Evolutionary conservation across 495 filamentous ascomycete species (phyloP).

Genomic region (Thermochaetoides thermophila): DNA sequence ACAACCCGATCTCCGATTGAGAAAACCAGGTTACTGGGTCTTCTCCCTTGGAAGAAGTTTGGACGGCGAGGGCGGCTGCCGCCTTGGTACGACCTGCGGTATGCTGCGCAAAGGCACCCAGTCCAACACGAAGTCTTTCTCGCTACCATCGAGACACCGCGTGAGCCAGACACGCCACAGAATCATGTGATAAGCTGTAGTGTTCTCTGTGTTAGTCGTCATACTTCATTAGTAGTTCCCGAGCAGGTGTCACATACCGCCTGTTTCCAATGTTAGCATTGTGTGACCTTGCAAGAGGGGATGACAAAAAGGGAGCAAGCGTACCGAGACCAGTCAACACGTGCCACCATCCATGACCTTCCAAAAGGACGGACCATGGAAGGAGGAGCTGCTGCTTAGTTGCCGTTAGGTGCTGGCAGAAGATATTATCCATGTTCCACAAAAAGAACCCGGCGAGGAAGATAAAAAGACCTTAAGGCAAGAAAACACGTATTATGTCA

Average conservation of each 20-base stretch:
- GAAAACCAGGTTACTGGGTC: slow-evolving; percentile 13
- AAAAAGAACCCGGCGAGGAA: slow-evolving; percentile 76
- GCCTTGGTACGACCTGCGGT: slow-evolving; percentile 41
- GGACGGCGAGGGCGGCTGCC: too few species aligned
- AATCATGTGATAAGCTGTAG: slow-evolving; percentile 66
- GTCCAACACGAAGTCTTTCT: slow-evolving; percentile 57
- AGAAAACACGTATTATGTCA: too few species aligned
- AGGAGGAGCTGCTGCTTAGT: slow-evolving; percentile 63
- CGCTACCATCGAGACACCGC: slow-evolving; percentile 60
- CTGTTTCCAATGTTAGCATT: slow-evolving; percentile 13
- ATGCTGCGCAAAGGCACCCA: slow-evolving; percentile 54
- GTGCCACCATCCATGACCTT: slow-evolving; percentile 98
- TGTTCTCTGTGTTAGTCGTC: too few species aligned
- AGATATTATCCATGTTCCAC: slow-evolving; percentile 78
- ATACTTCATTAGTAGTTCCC: too few species aligned
- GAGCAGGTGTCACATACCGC: slow-evolving; percentile 30
- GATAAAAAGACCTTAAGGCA: slow-evolving; percentile 17
- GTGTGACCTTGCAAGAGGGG: slow-evolving; percentile 1
- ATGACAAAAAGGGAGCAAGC: not conserved
- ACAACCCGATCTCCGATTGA: too few species aligned
- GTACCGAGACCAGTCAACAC: slow-evolving; percentile 29
- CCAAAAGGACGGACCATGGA: slow-evolving; percentile 80
- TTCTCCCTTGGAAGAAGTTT: too few species aligned
- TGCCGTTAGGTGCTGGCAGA: slow-evolving; percentile 52
- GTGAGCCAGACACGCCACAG: slow-evolving; percentile 78